Evolutionary conservation across 2,329 filamentous ascomycete species (phyloP).

Genomic region (Paecilomyces variotii): DNA sequence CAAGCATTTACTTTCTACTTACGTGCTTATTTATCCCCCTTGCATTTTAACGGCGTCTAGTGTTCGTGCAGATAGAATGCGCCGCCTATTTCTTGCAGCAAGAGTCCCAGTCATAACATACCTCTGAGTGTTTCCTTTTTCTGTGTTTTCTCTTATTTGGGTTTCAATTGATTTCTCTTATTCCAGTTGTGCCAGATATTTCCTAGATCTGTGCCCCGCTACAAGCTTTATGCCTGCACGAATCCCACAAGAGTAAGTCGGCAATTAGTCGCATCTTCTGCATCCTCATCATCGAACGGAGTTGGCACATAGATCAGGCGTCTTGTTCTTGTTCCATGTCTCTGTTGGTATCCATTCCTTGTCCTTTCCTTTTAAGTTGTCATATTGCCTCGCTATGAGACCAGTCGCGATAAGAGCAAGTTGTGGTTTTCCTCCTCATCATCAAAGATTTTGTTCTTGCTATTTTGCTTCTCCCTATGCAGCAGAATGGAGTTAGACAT

Average conservation of each 20-base stretch:
- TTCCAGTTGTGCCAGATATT: not conserved
- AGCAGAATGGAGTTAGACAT: not conserved
- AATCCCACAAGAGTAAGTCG: not conserved
- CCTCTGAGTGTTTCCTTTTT: not conserved
- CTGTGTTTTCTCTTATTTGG: not conserved
- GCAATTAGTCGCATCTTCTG: not conserved
- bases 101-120: not conserved
- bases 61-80: not conserved
- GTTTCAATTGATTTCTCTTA: not conserved
- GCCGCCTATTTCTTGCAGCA: not conserved
- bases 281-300: slow-evolving; percentile 14
- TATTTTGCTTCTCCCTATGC: slow-evolving; percentile 1
- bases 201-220: not conserved
- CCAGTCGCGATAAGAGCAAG: not conserved
- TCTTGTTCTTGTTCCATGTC: slow-evolving; percentile 8
- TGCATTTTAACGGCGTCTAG: not conserved
- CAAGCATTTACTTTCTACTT: not conserved
- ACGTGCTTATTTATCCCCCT: not conserved
- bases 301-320: slow-evolving; percentile 16
- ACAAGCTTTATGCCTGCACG: not conserved
- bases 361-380: not conserved
- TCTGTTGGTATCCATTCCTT: slow-evolving; percentile 4
- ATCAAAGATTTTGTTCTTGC: slow-evolving; percentile 4
- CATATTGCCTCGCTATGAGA: not conserved
- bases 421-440: not conserved